Conservation (phyloP, 495 filamentous ascomycete species). For the Xylaria curta region DNA sequence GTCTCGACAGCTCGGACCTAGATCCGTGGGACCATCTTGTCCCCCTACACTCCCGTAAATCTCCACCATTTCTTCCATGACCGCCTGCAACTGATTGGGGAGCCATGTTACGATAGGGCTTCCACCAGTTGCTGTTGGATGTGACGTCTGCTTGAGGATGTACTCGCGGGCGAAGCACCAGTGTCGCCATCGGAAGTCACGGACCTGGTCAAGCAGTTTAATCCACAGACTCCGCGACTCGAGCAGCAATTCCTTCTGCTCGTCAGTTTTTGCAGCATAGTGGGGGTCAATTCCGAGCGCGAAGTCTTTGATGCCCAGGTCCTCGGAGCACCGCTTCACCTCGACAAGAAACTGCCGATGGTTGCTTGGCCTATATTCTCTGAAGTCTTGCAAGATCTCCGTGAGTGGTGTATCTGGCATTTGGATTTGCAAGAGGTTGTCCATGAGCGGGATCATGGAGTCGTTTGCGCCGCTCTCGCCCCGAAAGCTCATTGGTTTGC, state of each 20-base stretch:
- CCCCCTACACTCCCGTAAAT: slow-evolving; percentile 61
- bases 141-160: slow-evolving; percentile 79
- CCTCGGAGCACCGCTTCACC: slow-evolving; percentile 63
- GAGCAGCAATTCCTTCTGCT: slow-evolving; percentile 30
- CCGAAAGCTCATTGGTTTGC: slow-evolving; percentile 72
- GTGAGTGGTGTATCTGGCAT: slow-evolving; percentile 89
- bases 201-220: slow-evolving; percentile 76
- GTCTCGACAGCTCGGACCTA: slow-evolving; percentile 48
- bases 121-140: slow-evolving; percentile 89
- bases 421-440: slow-evolving; percentile 77
- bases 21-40: slow-evolving; percentile 37
- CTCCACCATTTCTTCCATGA: slow-evolving; percentile 75
- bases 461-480: slow-evolving; percentile 93
- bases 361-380: slow-evolving; percentile 81
- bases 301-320: slow-evolving; percentile 65
- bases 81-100: slow-evolving; percentile 81
- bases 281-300: slow-evolving; percentile 60
- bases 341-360: slow-evolving; percentile 82
- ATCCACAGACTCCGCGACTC: slow-evolving; percentile 68
- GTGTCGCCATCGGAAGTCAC: slow-evolving; percentile 91
- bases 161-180: slow-evolving; percentile 97
- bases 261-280: slow-evolving; percentile 29
- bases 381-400: slow-evolving; percentile 83
- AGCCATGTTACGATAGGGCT: slow-evolving; percentile 93
- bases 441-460: slow-evolving; percentile 82